Percentiles rank a stretch among this genome's conserved stretches.
phyloP scores from a whole-genome alignment of 176 grass and related monocot genomes.

The Triticum aestivum region DNA sequence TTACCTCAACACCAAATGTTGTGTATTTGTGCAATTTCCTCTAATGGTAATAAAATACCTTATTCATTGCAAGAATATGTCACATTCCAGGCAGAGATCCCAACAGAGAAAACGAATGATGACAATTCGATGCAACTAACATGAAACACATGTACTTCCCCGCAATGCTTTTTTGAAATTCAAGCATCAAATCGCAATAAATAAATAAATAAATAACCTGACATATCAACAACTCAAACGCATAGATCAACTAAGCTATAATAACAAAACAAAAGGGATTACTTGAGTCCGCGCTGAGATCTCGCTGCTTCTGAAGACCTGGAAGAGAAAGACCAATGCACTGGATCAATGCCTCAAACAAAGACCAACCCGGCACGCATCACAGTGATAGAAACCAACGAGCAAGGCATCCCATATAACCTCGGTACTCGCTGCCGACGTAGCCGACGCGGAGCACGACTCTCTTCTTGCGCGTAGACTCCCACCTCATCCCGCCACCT shows the following conservation, averaged over 20 bases:
- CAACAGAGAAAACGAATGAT: neutral
- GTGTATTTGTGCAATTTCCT: no score
- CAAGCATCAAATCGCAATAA: neutral
- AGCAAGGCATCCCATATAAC: conserved; percentile 31
- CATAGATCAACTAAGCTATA: neutral
- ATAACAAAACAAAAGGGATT: conserved; percentile 12
- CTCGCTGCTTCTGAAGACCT: conserved; percentile 87
- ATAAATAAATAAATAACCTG: neutral
- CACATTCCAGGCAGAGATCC: neutral
- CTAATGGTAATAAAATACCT: neutral
- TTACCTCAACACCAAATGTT: no score
- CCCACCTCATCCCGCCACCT: conserved; percentile 55
- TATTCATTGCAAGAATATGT: neutral
- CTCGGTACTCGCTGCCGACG: conserved; percentile 82
- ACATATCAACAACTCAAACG: neutral
- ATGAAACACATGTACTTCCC: neutral
- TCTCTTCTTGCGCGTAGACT: conserved; percentile 84
- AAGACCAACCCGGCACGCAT: neutral
- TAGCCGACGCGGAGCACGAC: conserved; percentile 85
- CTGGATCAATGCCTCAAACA: neutral
- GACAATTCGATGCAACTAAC: neutral
- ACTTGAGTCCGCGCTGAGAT: conserved; percentile 65
- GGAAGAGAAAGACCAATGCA: conserved; percentile 15
- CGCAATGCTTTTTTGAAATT: neutral
- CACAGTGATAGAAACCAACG: neutral